Conservation (phyloP, 2,329 filamentous ascomycete genomes). For the Aspergillus quadricinctus region DNA sequence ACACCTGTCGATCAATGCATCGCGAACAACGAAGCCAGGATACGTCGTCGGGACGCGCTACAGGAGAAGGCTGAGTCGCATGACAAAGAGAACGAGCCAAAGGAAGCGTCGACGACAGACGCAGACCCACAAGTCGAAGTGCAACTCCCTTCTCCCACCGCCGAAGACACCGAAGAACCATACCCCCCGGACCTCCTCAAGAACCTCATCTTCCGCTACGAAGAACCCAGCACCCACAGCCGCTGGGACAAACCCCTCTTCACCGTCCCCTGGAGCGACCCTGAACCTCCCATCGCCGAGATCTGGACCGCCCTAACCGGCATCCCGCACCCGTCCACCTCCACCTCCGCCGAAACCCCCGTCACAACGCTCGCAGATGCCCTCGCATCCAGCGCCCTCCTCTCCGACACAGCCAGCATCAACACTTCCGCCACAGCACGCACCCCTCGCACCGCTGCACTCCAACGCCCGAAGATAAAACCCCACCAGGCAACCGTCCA, state of each 20-base stretch:
- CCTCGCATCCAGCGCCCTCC: conserved; percentile 14
- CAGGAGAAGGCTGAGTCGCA: neutral
- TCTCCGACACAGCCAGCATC: conserved; percentile 27
- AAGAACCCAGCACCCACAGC: conserved; percentile 63
- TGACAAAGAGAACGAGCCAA: conserved; percentile 2
- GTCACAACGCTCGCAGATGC: conserved; percentile 16
- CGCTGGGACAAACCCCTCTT: conserved; percentile 65
- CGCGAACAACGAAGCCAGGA: conserved; percentile 47
- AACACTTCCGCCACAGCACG: conserved; percentile 18
- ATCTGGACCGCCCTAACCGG: conserved; percentile 57
- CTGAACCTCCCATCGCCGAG: conserved; percentile 51
- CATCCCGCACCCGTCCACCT: conserved; percentile 25
- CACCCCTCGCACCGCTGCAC: conserved; percentile 11
- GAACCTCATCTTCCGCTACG: conserved; percentile 62
- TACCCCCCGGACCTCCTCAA: conserved; percentile 57
- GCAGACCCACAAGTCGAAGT: neutral
- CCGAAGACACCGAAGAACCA: conserved; percentile 25
- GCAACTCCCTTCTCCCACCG: neutral
- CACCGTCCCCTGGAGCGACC: conserved; percentile 55
- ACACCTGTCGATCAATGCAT: conserved; percentile 53
- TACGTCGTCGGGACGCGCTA: conserved; percentile 17
- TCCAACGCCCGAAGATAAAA: conserved; percentile 27
- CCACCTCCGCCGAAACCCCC: conserved; percentile 9
- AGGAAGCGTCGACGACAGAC: conserved; percentile 2
- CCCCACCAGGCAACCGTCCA: conserved; percentile 43